These are phyloP conservation scores for Trichoderma harzianum DNA, from an alignment of 2,329 filamentous ascomycete genomes.

Conservation along the genomic window DNA sequence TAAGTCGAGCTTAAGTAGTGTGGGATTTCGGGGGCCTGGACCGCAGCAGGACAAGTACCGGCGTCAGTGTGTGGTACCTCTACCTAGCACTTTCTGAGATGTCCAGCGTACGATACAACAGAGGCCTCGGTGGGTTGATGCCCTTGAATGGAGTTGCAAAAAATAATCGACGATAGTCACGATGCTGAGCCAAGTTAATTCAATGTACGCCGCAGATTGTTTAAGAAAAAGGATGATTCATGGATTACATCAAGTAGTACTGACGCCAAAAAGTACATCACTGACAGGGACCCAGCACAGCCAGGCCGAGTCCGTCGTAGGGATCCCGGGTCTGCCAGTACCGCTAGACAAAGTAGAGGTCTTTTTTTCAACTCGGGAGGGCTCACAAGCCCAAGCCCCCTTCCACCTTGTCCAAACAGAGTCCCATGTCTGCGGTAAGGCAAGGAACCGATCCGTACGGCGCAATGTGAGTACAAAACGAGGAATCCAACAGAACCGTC, in stretches of 20 bases:
- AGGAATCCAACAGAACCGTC: background rate
- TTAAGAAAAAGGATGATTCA: too few species aligned
- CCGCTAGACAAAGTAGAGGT: background rate
- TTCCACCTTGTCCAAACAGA: background rate
- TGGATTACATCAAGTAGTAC: too few species aligned
- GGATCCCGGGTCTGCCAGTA: background rate
- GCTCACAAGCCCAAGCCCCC: background rate
- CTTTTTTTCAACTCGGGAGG: background rate
- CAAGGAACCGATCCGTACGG: background rate
- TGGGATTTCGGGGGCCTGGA: conserved; percentile 14
- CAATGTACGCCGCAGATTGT: background rate
- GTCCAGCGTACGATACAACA: too few species aligned
- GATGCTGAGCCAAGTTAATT: background rate
- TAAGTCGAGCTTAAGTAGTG: conserved; percentile 22
- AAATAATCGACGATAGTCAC: background rate
- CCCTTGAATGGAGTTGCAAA: too few species aligned
- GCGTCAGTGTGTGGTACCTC: background rate
- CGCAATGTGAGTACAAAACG: background rate
- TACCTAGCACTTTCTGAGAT: background rate
- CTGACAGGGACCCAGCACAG: background rate
- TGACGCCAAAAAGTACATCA: background rate
- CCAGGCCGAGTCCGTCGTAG: background rate
- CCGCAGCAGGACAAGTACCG: background rate
- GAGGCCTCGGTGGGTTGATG: too few species aligned
- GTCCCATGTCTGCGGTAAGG: background rate